These are phyloP conservation scores for Parachlorella kessleri DNA, from an alignment of 139 green algal genomes.

Conservation along the genomic window DNA sequence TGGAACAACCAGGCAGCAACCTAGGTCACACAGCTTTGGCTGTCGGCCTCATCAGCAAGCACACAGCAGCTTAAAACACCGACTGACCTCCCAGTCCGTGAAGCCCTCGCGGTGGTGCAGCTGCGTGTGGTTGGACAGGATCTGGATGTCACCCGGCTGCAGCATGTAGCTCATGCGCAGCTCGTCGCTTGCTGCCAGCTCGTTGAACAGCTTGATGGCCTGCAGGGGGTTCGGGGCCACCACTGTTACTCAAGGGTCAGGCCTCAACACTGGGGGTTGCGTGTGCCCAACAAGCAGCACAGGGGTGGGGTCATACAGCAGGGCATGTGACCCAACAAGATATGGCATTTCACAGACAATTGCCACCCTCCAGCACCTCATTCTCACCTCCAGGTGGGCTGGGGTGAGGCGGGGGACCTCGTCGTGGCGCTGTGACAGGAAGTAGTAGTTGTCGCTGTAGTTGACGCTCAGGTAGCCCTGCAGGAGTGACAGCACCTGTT, in stretches of 20 bases:
- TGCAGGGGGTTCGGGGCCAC: background rate
- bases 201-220: constrained; percentile 43
- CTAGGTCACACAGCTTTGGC: no score
- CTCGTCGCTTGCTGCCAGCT: constrained; percentile 39
- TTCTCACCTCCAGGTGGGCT: constrained; percentile 43
- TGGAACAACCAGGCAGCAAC: no score
- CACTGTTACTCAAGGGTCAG: no score
- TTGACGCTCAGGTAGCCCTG: constrained; percentile 47
- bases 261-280: no score
- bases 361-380: no score
- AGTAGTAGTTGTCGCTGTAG: constrained; percentile 55
- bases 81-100: constrained; percentile 27
- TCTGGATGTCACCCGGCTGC: constrained; percentile 68
- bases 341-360: no score
- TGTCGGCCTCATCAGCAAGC: no score
- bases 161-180: constrained; percentile 65
- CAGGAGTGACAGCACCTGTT: background rate
- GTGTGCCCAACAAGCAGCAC: no score
- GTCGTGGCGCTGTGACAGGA: constrained; percentile 41
- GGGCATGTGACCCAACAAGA: no score
- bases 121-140: constrained; percentile 67
- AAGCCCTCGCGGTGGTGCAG: constrained; percentile 58
- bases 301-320: no score
- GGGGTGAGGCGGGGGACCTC: constrained; percentile 53
- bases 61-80: no score